Evolutionary conservation across 441 rosid species (phyloP).

Genomic region (Erodium chrysanthum): DNA sequence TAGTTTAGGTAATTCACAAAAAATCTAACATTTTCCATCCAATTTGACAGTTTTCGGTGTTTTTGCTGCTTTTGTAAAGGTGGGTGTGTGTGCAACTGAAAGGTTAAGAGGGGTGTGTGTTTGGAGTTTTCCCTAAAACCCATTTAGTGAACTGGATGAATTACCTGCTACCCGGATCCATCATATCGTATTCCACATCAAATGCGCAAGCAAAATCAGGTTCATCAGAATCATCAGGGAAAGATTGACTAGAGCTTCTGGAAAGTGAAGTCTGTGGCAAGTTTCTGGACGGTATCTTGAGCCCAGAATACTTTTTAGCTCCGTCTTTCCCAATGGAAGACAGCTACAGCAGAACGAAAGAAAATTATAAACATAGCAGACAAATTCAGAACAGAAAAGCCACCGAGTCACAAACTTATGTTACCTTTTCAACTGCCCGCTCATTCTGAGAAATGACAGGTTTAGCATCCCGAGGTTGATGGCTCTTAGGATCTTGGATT

Average conservation of each 20-base stretch:
- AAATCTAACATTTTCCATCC: too few relatives aligned
- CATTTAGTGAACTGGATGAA: background rate
- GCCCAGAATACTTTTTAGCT: conserved; percentile 32
- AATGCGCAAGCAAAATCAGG: conserved; percentile 65
- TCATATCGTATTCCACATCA: conserved; percentile 60
- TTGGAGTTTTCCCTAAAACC: too few relatives aligned
- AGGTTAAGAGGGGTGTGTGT: too few relatives aligned
- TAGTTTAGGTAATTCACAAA: too few relatives aligned
- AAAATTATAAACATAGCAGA: background rate
- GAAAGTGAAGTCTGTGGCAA: conserved; percentile 52
- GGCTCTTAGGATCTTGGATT: too few relatives aligned
- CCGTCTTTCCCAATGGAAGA: conserved; percentile 50
- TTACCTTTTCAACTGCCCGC: conserved; percentile 56
- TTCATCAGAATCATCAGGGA: conserved; percentile 61
- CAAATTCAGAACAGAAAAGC: conserved; percentile 10
- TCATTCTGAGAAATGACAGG: conserved; percentile 31
- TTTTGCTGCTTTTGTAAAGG: too few relatives aligned
- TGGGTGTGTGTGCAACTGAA: too few relatives aligned
- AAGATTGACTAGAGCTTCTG: conserved; percentile 64
- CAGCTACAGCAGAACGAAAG: conserved; percentile 27
- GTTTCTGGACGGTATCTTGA: conserved; percentile 37
- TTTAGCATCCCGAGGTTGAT: conserved; percentile 23
- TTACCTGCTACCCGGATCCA: conserved; percentile 63
- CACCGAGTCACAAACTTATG: conserved; percentile 7
- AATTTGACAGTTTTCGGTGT: too few relatives aligned